Conservation (phyloP, 768 basidiomycete genomes). For the Termitomyces sp. region DNA sequence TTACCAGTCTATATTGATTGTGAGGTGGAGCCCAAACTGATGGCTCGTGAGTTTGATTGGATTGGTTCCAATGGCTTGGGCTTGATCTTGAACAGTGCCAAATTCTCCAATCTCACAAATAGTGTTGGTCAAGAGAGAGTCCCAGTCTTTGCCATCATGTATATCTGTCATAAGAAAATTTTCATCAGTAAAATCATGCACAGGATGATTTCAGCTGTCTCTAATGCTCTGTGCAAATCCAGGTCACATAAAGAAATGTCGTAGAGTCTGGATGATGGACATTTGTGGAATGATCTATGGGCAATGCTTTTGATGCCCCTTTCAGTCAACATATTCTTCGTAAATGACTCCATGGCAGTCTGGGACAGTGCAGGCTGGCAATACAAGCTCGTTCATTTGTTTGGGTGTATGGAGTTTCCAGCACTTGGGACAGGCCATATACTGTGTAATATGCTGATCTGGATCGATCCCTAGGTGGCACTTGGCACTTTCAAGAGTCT, state of each 20-base stretch:
- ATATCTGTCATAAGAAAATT: too few relatives aligned
- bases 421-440: too few relatives aligned
- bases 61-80: background rate
- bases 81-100: background rate
- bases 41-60: background rate
- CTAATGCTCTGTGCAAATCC: background rate
- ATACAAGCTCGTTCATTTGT: too few relatives aligned
- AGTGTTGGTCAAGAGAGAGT: background rate
- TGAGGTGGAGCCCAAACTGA: background rate
- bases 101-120: background rate
- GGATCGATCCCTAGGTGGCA: too few relatives aligned
- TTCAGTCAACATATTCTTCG: too few relatives aligned
- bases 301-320: background rate
- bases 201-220: background rate
- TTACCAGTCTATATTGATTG: background rate
- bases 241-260: background rate
- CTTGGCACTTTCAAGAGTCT: too few relatives aligned
- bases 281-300: background rate
- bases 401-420: too few relatives aligned
- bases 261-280: background rate
- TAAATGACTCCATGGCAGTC: too few relatives aligned
- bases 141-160: too few relatives aligned
- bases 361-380: too few relatives aligned
- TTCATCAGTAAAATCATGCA: background rate
- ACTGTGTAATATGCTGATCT: too few relatives aligned